phyloP scores from a whole-genome alignment of 176 grass and related monocot species.

The Rhynchospora pubera region DNA sequence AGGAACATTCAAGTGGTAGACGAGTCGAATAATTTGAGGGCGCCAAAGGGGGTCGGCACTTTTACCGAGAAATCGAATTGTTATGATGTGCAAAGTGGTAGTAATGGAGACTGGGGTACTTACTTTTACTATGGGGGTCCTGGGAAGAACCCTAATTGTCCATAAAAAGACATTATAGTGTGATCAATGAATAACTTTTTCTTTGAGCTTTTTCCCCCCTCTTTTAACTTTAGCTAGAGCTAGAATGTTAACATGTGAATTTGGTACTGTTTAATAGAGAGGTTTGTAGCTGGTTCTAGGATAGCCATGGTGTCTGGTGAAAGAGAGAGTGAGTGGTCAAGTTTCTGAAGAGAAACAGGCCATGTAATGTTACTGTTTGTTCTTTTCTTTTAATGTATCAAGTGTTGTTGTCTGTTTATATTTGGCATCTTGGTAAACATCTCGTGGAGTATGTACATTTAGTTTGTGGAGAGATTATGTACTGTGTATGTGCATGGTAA shows the following conservation, averaged over 20 bases:
- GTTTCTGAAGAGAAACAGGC: conserved; percentile 87
- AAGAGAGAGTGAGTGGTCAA: conserved; percentile 25
- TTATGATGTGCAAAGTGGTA: conserved; percentile 82
- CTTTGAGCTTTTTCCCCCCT: conserved; percentile 32
- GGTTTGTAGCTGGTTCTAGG: conserved; percentile 41
- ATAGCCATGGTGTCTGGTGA: background rate
- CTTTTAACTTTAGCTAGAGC: conserved; percentile 22
- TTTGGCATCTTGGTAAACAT: background rate
- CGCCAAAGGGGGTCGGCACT: conserved; percentile 47
- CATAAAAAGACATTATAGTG: conserved; percentile 30
- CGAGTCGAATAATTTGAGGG: conserved; percentile 61
- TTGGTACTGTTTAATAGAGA: conserved; percentile 44
- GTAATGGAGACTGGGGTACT: conserved; percentile 81
- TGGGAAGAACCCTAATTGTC: conserved; percentile 70
- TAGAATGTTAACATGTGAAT: conserved; percentile 60
- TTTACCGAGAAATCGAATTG: conserved; percentile 89
- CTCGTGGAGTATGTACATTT: background rate
- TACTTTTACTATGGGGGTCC: conserved; percentile 86
- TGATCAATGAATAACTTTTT: conserved; percentile 20
- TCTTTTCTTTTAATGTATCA: conserved; percentile 11
- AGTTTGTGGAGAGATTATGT: too few relatives aligned
- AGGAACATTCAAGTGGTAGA: conserved; percentile 85
- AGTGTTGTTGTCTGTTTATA: background rate
- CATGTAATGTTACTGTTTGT: conserved; percentile 28
- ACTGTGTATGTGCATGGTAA: too few relatives aligned